Evolutionary conservation across 2,329 filamentous ascomycete genomes (phyloP).

Genomic region (Aspergillus carbonarius): DNA sequence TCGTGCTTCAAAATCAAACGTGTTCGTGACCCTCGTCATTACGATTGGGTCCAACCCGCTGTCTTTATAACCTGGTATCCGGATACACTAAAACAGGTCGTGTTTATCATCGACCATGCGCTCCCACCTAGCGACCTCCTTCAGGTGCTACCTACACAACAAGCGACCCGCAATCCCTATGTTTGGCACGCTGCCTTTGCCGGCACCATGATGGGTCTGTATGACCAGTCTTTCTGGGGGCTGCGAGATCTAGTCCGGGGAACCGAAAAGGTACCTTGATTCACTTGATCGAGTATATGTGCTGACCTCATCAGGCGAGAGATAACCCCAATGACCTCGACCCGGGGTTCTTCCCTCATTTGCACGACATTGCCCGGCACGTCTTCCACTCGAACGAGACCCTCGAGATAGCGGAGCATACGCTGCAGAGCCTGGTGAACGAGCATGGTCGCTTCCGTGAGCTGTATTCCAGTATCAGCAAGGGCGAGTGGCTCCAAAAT

Average conservation of each 20-base stretch:
- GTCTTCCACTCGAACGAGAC: slow-evolving; percentile 33
- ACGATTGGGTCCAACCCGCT: slow-evolving; percentile 22
- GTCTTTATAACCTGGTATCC: slow-evolving; percentile 23
- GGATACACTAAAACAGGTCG: slow-evolving; percentile 2
- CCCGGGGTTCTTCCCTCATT: slow-evolving; percentile 25
- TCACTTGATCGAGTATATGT: no score
- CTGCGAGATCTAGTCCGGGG: slow-evolving; percentile 30
- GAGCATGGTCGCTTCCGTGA: slow-evolving; percentile 20
- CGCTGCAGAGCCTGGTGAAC: slow-evolving; percentile 21
- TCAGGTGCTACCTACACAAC: neutral
- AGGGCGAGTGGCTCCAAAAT: neutral
- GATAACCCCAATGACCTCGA: slow-evolving; percentile 3
- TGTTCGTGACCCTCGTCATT: slow-evolving; percentile 8
- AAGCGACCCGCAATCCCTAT: slow-evolving; percentile 17
- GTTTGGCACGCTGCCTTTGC: slow-evolving; percentile 27
- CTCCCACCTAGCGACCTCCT: neutral
- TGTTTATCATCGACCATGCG: slow-evolving; percentile 18
- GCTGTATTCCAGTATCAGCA: slow-evolving; percentile 5
- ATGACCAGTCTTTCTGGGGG: slow-evolving; percentile 31
- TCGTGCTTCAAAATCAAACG: slow-evolving; percentile 26
- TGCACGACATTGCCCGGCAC: slow-evolving; percentile 36
- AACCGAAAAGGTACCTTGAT: slow-evolving; percentile 31
- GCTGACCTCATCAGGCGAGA: slow-evolving; percentile 6
- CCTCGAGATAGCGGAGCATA: slow-evolving; percentile 33
- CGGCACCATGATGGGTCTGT: slow-evolving; percentile 20